Conservation (phyloP, 1,284 basidiomycete genomes). For the Malassezia japonica region DNA sequence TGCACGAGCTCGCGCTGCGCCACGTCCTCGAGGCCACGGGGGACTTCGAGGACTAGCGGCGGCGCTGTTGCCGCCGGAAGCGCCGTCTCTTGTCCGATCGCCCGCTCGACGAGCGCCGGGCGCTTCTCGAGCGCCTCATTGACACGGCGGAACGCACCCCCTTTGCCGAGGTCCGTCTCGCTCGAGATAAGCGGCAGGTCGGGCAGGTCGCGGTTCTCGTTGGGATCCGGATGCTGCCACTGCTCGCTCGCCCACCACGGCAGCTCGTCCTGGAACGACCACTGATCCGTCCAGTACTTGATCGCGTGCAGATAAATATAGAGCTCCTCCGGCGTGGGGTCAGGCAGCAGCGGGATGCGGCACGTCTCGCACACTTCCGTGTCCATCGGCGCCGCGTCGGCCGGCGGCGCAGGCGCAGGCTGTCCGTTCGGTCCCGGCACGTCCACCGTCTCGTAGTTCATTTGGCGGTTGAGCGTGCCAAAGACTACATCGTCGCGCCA, state of each 20-base stretch:
- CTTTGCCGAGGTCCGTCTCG: slow-evolving; percentile 1
- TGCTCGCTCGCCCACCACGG: slow-evolving; percentile 44
- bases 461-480: slow-evolving; percentile 30
- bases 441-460: slow-evolving; percentile 30
- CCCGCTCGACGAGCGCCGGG: not conserved
- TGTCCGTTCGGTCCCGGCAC: slow-evolving; percentile 41
- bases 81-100: too few species aligned
- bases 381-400: slow-evolving; percentile 19
- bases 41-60: slow-evolving; percentile 14
- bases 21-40: slow-evolving; percentile 37
- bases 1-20: slow-evolving; percentile 30
- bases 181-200: slow-evolving; percentile 5
- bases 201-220: not conserved
- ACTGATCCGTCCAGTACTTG: slow-evolving; percentile 47
- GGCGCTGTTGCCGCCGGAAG: too few species aligned
- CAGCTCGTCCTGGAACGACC: slow-evolving; percentile 42
- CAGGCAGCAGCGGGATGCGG: slow-evolving; percentile 35
- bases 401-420: slow-evolving; percentile 18
- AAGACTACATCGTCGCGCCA: slow-evolving; percentile 46
- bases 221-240: slow-evolving; percentile 15
- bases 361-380: slow-evolving; percentile 37
- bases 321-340: slow-evolving; percentile 38
- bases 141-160: slow-evolving; percentile 1
- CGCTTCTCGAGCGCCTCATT: not conserved
- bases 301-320: slow-evolving; percentile 47